Base-by-base conservation (phyloP, 306 rosid species). In the Cicer bijugum region DNA sequence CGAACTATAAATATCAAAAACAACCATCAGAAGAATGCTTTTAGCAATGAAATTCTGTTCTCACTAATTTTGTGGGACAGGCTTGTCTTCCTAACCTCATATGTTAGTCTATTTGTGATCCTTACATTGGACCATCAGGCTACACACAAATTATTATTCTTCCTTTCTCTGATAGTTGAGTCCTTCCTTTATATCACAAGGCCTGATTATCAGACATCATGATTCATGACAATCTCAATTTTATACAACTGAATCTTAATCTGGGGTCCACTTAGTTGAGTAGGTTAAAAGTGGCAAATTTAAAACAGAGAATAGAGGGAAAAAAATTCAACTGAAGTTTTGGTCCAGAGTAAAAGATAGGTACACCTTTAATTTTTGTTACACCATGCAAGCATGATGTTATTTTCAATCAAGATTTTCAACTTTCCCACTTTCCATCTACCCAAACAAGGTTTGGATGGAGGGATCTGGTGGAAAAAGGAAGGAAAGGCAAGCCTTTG, bases 161-260 rank as follows among this genome's bases (percentile, higher is more conserved):
- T 44, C 33, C 45, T 66, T 66, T 37, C 37, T 57, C 48, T 14
- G 6, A 15, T 62, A 35, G 11, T 14, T 16, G 6, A 15, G 44
- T 15, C 19, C 8, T 50, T 69, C 64, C 67, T 55, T 67, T 57
- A 37, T 40, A 69, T 39, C 56, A 61, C 52, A 50, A 9, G 44
- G 53, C n/a, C 65, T 46, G 64, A 45, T 14, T 9, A 58, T 64
- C 56, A 28, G 40, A 58, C 7, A n/a, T 51, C 67, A 58, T 33
- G 42, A 58, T 58, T 69, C 76, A 57, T 50, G 23, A 39, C 44
- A 40, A 69, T 61, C 43, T 59, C 52, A 69, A 69, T 52, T 48
- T 45, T 40, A 46, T 23, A 65, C 39, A 19, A 9, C 65, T 59
- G 15, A 76, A 23, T 23, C 33, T 2, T 23, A 3, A 23, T 39